phyloP scores from a whole-genome alignment of 176 grass and related monocot species.

The Oropetium thomaeum region DNA sequence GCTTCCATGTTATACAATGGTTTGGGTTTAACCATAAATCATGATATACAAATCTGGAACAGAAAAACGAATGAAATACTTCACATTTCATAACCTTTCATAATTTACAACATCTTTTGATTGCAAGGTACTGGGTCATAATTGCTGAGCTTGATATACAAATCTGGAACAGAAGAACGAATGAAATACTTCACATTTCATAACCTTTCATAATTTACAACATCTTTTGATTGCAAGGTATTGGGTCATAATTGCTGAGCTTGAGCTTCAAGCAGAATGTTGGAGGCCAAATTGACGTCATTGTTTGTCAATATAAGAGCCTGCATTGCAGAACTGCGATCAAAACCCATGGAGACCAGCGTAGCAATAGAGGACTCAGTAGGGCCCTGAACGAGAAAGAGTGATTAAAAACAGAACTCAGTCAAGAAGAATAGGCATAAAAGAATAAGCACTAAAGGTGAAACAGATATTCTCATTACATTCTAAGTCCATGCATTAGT shows the following conservation, averaged over 20 bases:
- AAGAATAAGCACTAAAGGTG: neutral
- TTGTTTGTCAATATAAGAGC: slow-evolving; percentile 65
- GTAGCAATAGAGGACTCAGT: slow-evolving; percentile 48
- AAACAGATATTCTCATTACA: neutral
- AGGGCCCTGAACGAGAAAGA: slow-evolving; percentile 28
- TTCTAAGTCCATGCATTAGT: neutral
- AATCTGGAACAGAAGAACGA: slow-evolving; percentile 3
- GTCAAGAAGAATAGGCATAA: neutral
- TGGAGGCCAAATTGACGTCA: slow-evolving; percentile 73
- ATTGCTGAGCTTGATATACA: slow-evolving; percentile 32
- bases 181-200: neutral
- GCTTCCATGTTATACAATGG: neutral
- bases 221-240: neutral
- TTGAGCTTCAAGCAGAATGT: slow-evolving; percentile 88
- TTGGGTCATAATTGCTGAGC: slow-evolving; percentile 4
- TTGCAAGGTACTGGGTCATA: neutral
- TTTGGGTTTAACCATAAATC: neutral
- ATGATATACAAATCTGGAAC: neutral
- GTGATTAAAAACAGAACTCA: slow-evolving; percentile 4
- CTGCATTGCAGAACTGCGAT: slow-evolving; percentile 63
- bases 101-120: slow-evolving; percentile 3
- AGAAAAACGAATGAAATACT: neutral
- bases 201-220: slow-evolving; percentile 20
- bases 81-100: no score
- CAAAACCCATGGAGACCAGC: slow-evolving; percentile 89